phyloP scores from a whole-genome alignment of 768 basidiomycete genomes.

The Rhodosporidiobolus odoratus region DNA sequence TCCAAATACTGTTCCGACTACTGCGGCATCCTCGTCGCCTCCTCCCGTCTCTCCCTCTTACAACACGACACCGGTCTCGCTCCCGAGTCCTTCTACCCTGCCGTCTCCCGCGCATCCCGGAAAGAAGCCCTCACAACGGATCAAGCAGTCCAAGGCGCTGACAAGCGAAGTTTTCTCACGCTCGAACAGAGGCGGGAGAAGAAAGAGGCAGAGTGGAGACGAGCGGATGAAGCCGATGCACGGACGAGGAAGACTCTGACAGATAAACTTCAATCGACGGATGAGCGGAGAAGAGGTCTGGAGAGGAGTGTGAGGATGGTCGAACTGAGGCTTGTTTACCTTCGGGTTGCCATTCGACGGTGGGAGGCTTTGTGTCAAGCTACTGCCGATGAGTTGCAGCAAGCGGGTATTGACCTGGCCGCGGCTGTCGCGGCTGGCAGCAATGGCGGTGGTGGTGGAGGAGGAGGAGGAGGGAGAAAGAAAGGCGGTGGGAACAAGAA shows the following conservation, averaged over 20 bases:
- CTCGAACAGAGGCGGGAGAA: slow-evolving; percentile 16
- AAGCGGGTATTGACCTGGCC: slow-evolving; percentile 7
- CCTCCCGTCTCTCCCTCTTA: slow-evolving; percentile 58
- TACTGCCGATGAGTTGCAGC: slow-evolving; percentile 26
- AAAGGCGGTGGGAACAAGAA: slow-evolving; percentile 47
- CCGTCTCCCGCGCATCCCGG: slow-evolving; percentile 63
- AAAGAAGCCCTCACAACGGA: slow-evolving; percentile 64
- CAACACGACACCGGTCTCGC: slow-evolving; percentile 52
- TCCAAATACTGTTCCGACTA: slow-evolving; percentile 90
- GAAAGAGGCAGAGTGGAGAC: slow-evolving; percentile 17
- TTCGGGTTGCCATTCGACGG: slow-evolving; percentile 24
- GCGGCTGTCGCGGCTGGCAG: neutral
- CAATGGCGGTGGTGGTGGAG: too few relatives aligned
- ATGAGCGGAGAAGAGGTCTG: neutral
- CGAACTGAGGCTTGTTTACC: slow-evolving; percentile 23
- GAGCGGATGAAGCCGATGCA: slow-evolving; percentile 30
- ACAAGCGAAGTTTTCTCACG: neutral
- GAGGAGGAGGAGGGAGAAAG: slow-evolving; percentile 51
- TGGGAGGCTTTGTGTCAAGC: slow-evolving; percentile 39
- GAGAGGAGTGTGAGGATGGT: slow-evolving; percentile 7
- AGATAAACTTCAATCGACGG: slow-evolving; percentile 58
- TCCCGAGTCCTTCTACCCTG: slow-evolving; percentile 59
- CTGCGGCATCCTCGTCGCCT: slow-evolving; percentile 58
- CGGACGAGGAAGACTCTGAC: slow-evolving; percentile 36
- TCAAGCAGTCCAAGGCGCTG: slow-evolving; percentile 35